Percentiles rank a stretch among this genome's conserved stretches.
Evolutionary conservation across 2,329 filamentous ascomycete species (phyloP).

Genomic region (Phialophora expanda): DNA sequence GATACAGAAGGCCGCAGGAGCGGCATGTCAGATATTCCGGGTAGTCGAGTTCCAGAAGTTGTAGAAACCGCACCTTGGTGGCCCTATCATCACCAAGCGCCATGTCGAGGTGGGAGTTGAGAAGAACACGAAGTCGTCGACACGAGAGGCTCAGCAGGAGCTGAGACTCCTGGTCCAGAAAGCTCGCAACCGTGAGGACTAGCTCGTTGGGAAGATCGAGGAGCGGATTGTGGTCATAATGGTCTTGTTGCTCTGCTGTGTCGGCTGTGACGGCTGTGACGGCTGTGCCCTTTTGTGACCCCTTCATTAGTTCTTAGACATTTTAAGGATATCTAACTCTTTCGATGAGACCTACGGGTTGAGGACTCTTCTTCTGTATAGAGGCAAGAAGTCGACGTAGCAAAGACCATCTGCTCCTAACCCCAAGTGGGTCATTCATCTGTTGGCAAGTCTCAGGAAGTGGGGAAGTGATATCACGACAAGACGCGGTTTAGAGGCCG

Average conservation of each 20-base stretch:
- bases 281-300: slow-evolving; percentile 22
- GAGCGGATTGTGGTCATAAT: slow-evolving; percentile 19
- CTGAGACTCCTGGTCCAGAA: slow-evolving; percentile 27
- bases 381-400: slow-evolving; percentile 25
- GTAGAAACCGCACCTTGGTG: slow-evolving; percentile 27
- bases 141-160: slow-evolving; percentile 31
- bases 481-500: slow-evolving; percentile 18
- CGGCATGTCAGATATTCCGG: slow-evolving; percentile 33
- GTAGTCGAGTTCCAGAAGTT: slow-evolving; percentile 29
- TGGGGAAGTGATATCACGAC: slow-evolving; percentile 15
- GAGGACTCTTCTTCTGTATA: slow-evolving; percentile 25
- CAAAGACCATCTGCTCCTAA: slow-evolving; percentile 20
- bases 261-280: slow-evolving; percentile 16
- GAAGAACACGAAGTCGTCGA: slow-evolving; percentile 28
- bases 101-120: slow-evolving; percentile 25
- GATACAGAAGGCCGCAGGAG: slow-evolving; percentile 27
- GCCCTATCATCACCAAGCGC: slow-evolving; percentile 17
- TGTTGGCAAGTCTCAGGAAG: slow-evolving; percentile 20
- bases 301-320: slow-evolving; percentile 24
- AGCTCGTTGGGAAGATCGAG: slow-evolving; percentile 33
- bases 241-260: slow-evolving; percentile 21
- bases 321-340: slow-evolving; percentile 22
- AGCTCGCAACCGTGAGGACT: slow-evolving; percentile 24
- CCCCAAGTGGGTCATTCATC: slow-evolving; percentile 20
- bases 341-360: slow-evolving; percentile 24